These are phyloP conservation scores for Drosera capensis DNA, from an alignment of 148 eudicot species.

Conservation along the genomic window DNA sequence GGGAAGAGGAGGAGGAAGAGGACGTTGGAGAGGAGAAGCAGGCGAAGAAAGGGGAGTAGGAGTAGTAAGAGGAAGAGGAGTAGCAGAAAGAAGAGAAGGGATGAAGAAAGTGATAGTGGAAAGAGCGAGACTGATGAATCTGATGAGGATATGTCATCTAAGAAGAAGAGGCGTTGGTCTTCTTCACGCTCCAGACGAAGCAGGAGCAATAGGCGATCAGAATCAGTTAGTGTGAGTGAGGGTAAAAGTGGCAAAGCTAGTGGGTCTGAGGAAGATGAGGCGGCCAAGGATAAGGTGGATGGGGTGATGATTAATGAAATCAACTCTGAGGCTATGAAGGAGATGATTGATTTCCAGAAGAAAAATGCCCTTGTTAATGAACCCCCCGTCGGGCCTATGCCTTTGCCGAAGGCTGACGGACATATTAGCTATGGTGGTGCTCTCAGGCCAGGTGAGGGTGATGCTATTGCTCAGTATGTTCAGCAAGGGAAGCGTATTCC, in stretches of 20 bases:
- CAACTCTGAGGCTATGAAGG: slow-evolving; percentile 35
- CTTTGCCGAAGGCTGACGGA: slow-evolving; percentile 89
- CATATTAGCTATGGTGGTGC: slow-evolving; percentile 99
- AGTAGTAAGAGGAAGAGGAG: too few species aligned
- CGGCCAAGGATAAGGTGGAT: slow-evolving; percentile 7
- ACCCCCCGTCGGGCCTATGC: slow-evolving; percentile 71
- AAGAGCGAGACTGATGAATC: not conserved
- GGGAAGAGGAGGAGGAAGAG: slow-evolving; percentile 27
- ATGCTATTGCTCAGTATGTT: slow-evolving; percentile 95
- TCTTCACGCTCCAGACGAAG: slow-evolving; percentile 18
- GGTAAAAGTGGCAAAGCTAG: slow-evolving; percentile 5
- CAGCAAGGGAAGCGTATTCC: slow-evolving; percentile 99
- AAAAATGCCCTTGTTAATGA: slow-evolving; percentile 39
- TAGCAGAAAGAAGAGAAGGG: slow-evolving; percentile 10
- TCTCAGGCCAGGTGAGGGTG: slow-evolving; percentile 99
- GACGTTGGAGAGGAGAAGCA: slow-evolving; percentile 16
- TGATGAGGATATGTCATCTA: slow-evolving; percentile 3
- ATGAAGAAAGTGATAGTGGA: too few species aligned
- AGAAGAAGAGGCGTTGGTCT: slow-evolving; percentile 10
- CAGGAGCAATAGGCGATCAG: slow-evolving; percentile 24
- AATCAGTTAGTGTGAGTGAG: slow-evolving; percentile 15
- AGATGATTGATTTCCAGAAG: slow-evolving; percentile 42
- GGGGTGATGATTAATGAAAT: slow-evolving; percentile 20
- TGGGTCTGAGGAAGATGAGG: slow-evolving; percentile 24
- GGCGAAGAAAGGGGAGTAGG: slow-evolving; percentile 13